Evolutionary conservation across 805 yeast genomes (phyloP), one percentile per base, ranked within the genome.

Genomic region (Lipomyces yamanashiensis): DNA sequence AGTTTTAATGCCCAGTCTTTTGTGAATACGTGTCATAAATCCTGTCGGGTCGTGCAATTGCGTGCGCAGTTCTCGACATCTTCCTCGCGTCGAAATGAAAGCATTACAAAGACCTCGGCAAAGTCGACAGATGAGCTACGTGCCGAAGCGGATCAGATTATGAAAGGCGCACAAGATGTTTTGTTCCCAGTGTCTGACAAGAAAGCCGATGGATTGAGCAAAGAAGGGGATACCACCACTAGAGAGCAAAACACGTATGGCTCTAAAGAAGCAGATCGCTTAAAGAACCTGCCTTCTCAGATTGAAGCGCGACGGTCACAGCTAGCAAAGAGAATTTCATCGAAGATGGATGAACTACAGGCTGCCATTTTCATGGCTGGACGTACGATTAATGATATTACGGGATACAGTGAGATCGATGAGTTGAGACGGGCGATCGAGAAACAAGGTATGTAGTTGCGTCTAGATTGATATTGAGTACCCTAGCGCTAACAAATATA

Each of bases 391-490:
- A 95, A 95, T 72, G 97, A 92, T 70, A 87, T 92, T 10, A 93
- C 99, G 0, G 99, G 99, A 0, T 95, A 95, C 74, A 82, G 91
- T 0, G 80, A 87, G 19, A 90, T 95, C 61, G 96, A 90, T 72
- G 79, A 81, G 62, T 76, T 93, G 70, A 87, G 91, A 74, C 74
- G 79, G 36, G 76, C 83, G 1, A 90, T 95, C 37, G 85, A 82
- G 8, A 68, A 71, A 2, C 72, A 72, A 36, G 72, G 70, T 67
- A 52, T 2, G 45, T 37, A n/a, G 36, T 21, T 21, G 7, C 10
- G 5, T 33, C 7, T 45, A 28, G 34, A 13, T 37, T 15, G 15
- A 6, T 44, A 17, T 7, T 41, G n/a, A 33, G 10, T 19, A 21
- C n/a, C 19, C 33, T 5, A 21, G 9, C 36, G 53, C 43, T 59